These are phyloP conservation scores for Trebouxia sp. DNA, from an alignment of 139 green algal species.

Conservation along the genomic window DNA sequence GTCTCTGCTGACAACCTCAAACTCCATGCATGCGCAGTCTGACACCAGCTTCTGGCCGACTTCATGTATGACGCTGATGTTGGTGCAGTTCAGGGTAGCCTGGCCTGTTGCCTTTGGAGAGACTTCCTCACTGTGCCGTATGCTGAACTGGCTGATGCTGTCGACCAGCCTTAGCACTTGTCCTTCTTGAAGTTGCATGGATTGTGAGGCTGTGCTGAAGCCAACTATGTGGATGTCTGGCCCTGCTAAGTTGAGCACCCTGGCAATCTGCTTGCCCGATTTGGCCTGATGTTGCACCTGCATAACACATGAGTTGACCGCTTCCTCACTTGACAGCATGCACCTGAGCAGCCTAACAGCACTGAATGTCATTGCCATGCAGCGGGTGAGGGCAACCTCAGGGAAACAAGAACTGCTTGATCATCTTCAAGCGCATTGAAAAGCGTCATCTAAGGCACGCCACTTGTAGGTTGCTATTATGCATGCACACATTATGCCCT, in stretches of 20 bases:
- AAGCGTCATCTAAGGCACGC: too few species aligned
- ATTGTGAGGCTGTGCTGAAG: conserved; percentile 6
- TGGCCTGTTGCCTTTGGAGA: neutral
- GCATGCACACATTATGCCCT: too few species aligned
- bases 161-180: neutral
- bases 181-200: neutral
- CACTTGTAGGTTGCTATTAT: too few species aligned
- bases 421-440: too few species aligned
- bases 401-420: too few species aligned
- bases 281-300: conserved; percentile 24
- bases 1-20: neutral
- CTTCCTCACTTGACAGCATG: too few species aligned
- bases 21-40: neutral
- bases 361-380: too few species aligned
- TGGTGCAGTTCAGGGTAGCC: neutral
- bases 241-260: neutral
- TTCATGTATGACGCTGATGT: neutral
- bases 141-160: neutral
- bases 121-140: neutral
- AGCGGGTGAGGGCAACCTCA: too few species aligned
- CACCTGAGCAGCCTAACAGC: too few species aligned
- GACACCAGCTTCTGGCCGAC: neutral
- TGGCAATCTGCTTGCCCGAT: conserved; percentile 10
- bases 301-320: too few species aligned
- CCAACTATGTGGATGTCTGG: neutral